These are phyloP conservation scores for Iodosphaeria phyllophila DNA, from an alignment of 2,329 filamentous ascomycete species.

Conservation along the genomic window DNA sequence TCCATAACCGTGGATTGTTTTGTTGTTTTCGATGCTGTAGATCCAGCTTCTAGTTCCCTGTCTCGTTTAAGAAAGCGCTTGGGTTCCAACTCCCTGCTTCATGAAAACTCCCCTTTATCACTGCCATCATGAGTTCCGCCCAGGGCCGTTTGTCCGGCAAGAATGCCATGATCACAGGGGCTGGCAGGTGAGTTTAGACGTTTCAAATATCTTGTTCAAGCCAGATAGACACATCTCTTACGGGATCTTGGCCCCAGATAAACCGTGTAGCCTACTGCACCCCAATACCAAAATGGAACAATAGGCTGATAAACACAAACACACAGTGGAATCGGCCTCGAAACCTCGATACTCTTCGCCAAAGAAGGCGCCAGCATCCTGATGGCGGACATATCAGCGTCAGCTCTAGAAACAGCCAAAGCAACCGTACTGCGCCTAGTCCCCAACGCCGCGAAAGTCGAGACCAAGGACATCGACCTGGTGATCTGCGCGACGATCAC, in stretches of 20 bases:
- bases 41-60: too few relatives aligned
- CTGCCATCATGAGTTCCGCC: slow-evolving; percentile 11
- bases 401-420: slow-evolving; percentile 58
- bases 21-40: too few relatives aligned
- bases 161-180: slow-evolving; percentile 62
- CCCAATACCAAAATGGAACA: not conserved
- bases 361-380: slow-evolving; percentile 75
- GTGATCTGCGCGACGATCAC: too few relatives aligned
- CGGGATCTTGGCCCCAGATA: too few relatives aligned
- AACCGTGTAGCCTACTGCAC: not conserved
- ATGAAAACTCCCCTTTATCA: too few relatives aligned
- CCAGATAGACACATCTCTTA: not conserved
- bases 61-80: too few relatives aligned
- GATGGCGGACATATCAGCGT: slow-evolving; percentile 68
- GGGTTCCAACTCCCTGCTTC: too few relatives aligned
- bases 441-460: slow-evolving; percentile 38
- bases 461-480: slow-evolving; percentile 40
- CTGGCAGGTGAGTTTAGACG: slow-evolving; percentile 60
- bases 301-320: not conserved
- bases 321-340: slow-evolving; percentile 71
- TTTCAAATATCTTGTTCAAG: not conserved
- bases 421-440: slow-evolving; percentile 59
- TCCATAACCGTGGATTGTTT: too few relatives aligned
- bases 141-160: slow-evolving; percentile 37
- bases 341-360: slow-evolving; percentile 77